phyloP scores from a whole-genome alignment of 768 basidiomycete genomes.

The Gelatoporia subvermispora region DNA sequence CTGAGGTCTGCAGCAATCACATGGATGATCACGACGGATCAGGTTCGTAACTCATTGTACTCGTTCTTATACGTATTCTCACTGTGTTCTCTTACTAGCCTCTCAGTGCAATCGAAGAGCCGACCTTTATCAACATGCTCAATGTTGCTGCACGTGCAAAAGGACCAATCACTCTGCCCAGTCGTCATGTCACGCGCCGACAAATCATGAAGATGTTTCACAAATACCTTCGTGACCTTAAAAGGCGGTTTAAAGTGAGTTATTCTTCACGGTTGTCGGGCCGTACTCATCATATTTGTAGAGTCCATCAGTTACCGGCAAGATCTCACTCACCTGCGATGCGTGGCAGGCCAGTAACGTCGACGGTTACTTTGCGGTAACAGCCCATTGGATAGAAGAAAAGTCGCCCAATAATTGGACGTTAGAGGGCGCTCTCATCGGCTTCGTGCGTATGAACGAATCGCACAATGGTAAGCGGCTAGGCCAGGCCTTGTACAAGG shows the following conservation, averaged over 20 bases:
- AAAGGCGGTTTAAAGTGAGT: conserved; percentile 15
- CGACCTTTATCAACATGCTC: conserved; percentile 30
- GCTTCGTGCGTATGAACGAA: conserved; percentile 32
- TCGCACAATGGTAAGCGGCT: conserved; percentile 32
- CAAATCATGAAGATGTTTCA: conserved; percentile 28
- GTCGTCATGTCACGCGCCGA: conserved; percentile 19
- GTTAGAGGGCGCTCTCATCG: conserved; percentile 26
- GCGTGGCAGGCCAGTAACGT: conserved; percentile 35
- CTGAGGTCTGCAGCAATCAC: conserved; percentile 29
- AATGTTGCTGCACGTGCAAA: conserved; percentile 32
- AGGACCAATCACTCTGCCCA: conserved; percentile 32
- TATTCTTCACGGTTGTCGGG: no score
- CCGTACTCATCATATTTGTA: not conserved
- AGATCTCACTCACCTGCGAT: conserved; percentile 32
- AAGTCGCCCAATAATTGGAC: conserved; percentile 19
- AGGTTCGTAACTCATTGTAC: conserved; percentile 22
- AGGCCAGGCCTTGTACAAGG: conserved; percentile 34
- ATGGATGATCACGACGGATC: conserved; percentile 35
- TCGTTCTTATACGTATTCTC: not conserved
- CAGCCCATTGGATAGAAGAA: conserved; percentile 39
- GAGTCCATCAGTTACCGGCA: conserved; percentile 11
- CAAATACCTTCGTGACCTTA: conserved; percentile 3
- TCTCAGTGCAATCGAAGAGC: conserved; percentile 29
- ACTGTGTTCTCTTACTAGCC: conserved; percentile 16
- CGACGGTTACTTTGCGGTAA: no score